A percentile compares a stretch with the other conserved stretches of the same genome.
phyloP scores from a whole-genome alignment of 2,329 filamentous ascomycete genomes.

The Xylaria arbuscula region DNA sequence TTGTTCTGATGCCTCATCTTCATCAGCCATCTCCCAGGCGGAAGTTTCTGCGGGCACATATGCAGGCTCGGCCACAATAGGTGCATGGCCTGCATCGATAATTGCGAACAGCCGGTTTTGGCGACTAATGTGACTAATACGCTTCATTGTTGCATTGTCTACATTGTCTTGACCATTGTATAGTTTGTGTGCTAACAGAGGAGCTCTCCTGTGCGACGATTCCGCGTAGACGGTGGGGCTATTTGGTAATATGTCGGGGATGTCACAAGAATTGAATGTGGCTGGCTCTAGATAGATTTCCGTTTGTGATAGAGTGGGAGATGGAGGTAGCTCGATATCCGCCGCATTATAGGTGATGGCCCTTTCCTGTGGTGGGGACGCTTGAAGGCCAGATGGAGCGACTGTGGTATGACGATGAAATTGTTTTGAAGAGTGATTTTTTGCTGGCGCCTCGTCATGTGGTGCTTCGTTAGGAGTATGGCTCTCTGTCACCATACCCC shows the following conservation, averaged over 20 bases:
- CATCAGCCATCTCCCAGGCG: constrained; percentile 28
- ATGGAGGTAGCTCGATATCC: constrained; percentile 6
- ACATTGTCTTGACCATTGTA: not conserved
- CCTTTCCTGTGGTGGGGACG: not conserved
- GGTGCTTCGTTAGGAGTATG: constrained; percentile 1
- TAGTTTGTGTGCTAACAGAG: not conserved
- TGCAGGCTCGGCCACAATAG: not conserved
- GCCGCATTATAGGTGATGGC: not conserved
- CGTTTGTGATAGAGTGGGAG: not conserved
- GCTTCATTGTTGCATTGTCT: not conserved
- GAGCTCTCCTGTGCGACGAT: not conserved
- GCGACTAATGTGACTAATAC: not conserved
- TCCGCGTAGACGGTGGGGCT: not conserved
- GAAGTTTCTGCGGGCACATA: constrained; percentile 17
- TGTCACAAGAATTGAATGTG: not conserved
- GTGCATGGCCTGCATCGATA: not conserved
- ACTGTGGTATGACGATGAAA: not conserved
- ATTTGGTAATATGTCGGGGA: not conserved
- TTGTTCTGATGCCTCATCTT: constrained; percentile 24
- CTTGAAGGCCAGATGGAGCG: not conserved
- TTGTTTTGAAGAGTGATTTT: not conserved
- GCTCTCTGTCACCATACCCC: not conserved
- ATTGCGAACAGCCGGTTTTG: constrained; percentile 1
- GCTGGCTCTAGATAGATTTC: not conserved
- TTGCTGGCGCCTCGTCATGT: not conserved